Conservation (phyloP, 345 rosid species). For the Corchorus capsularis region DNA sequence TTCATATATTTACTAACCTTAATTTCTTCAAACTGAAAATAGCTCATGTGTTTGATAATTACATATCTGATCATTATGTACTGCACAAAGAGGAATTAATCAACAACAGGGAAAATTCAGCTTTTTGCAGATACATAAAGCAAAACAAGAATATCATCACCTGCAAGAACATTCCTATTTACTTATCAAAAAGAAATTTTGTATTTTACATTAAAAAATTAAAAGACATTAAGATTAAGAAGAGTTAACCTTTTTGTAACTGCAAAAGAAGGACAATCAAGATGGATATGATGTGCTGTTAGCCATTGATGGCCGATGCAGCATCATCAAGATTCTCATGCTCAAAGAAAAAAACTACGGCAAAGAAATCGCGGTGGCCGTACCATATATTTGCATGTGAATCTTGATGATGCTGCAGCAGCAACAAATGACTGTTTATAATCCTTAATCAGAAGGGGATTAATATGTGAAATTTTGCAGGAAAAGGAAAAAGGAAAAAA, state of each 20-base stretch:
- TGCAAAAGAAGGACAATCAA: slow-evolving; percentile 11
- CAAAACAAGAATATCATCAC: background rate
- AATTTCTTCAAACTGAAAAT: slow-evolving; percentile 11
- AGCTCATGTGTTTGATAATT: background rate
- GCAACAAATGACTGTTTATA: slow-evolving; percentile 51
- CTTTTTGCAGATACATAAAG: background rate
- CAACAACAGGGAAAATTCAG: slow-evolving; percentile 2
- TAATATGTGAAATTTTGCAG: background rate
- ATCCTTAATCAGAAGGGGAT: background rate
- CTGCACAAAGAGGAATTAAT: background rate
- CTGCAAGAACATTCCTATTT: background rate
- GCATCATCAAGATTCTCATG: slow-evolving; percentile 89
- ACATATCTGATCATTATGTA: background rate
- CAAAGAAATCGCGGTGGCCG: background rate
- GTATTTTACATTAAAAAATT: background rate
- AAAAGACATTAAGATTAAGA: background rate
- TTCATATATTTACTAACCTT: background rate
- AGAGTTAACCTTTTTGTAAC: slow-evolving; percentile 3
- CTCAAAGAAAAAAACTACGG: background rate
- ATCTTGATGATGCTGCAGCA: slow-evolving; percentile 71
- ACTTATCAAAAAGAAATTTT: no score
- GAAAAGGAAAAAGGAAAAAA: background rate
- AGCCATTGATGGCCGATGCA: slow-evolving; percentile 73
- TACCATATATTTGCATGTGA: slow-evolving; percentile 47
- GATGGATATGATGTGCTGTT: background rate